A percentile compares a stretch with the other conserved stretches of the same genome.
Conservation (phyloP, 495 filamentous ascomycete genomes). For the Lasiosphaeria hispida region DNA sequence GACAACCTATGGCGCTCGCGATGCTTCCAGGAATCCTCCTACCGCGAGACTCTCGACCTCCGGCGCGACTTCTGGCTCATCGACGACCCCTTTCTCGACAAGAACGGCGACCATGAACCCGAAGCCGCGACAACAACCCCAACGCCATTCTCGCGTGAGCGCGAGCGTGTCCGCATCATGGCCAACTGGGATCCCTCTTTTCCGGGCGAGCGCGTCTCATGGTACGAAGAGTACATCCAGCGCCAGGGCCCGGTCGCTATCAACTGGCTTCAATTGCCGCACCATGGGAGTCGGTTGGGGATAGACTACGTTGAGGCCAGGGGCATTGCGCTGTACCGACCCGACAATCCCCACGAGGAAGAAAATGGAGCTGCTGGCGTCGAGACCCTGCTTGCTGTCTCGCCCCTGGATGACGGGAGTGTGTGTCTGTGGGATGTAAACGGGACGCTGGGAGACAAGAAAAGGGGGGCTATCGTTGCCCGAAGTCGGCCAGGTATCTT, state of each 20-base stretch:
- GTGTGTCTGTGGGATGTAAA: slow-evolving; percentile 84
- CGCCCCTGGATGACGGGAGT: slow-evolving; percentile 81
- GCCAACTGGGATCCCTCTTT: slow-evolving; percentile 82
- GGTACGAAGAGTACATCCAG: slow-evolving; percentile 87
- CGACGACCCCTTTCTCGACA: slow-evolving; percentile 19
- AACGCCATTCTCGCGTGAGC: slow-evolving; percentile 33
- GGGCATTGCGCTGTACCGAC: slow-evolving; percentile 65
- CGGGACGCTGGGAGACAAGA: slow-evolving; percentile 42
- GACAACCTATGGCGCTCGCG: slow-evolving; percentile 70
- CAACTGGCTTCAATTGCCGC: slow-evolving; percentile 66
- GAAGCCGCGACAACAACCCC: not conserved
- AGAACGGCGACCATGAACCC: slow-evolving; percentile 24
- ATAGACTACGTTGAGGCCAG: slow-evolving; percentile 49
- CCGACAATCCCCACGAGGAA: slow-evolving; percentile 48
- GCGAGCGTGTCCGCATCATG: slow-evolving; percentile 53
- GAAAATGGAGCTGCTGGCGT: slow-evolving; percentile 26
- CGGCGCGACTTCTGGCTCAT: slow-evolving; percentile 36
- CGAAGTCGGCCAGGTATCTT: slow-evolving; percentile 65
- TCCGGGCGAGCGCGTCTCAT: slow-evolving; percentile 64
- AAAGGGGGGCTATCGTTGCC: slow-evolving; percentile 64
- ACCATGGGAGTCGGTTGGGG: slow-evolving; percentile 20
- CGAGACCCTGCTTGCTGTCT: slow-evolving; percentile 59
- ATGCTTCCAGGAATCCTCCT: slow-evolving; percentile 68
- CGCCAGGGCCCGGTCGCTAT: slow-evolving; percentile 70
- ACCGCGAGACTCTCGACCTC: slow-evolving; percentile 47